These are phyloP conservation scores for Pyrrhoderma noxium DNA, from an alignment of 1,284 basidiomycete genomes.

Conservation along the genomic window DNA sequence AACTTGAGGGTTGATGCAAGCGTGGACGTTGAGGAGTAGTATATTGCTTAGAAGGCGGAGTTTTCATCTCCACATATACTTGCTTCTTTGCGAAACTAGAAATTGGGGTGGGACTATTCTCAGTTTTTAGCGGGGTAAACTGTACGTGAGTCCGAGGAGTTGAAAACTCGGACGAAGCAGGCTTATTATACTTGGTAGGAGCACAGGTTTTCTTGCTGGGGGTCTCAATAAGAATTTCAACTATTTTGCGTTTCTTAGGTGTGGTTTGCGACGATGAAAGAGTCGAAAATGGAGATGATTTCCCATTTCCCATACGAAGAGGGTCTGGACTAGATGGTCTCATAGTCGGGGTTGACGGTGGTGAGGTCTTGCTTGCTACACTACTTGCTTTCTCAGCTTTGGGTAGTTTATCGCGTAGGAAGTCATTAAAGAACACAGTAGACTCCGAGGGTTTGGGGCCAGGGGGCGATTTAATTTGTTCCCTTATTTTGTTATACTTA, in stretches of 20 bases:
- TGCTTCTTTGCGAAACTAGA: conserved; percentile 30
- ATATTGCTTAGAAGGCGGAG: conserved; percentile 38
- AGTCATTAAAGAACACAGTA: conserved; percentile 51
- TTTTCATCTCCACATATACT: conserved; percentile 52
- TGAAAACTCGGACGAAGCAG: background rate
- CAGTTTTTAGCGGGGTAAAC: conserved; percentile 30
- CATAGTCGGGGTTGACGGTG: conserved; percentile 8
- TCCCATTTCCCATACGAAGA: conserved; percentile 2
- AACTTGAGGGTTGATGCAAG: conserved; percentile 26
- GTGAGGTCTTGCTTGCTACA: background rate
- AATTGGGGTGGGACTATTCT: conserved; percentile 17
- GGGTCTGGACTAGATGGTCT: conserved; percentile 19
- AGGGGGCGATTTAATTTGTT: background rate
- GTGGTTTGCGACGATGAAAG: conserved; percentile 4
- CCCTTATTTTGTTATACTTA: background rate
- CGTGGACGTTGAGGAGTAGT: conserved; percentile 38
- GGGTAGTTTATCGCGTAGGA: conserved; percentile 41
- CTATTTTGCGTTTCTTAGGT: conserved; percentile 14
- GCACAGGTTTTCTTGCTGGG: conserved; percentile 7
- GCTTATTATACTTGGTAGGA: background rate
- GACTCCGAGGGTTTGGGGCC: conserved; percentile 45
- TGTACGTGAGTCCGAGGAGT: conserved; percentile 17
- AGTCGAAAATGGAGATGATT: conserved; percentile 3
- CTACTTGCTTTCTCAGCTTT: conserved; percentile 2
- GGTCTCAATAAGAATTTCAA: conserved; percentile 13